Conservation (phyloP, 2,329 filamentous ascomycete genomes). For the Fusarium euwallaceae region DNA sequence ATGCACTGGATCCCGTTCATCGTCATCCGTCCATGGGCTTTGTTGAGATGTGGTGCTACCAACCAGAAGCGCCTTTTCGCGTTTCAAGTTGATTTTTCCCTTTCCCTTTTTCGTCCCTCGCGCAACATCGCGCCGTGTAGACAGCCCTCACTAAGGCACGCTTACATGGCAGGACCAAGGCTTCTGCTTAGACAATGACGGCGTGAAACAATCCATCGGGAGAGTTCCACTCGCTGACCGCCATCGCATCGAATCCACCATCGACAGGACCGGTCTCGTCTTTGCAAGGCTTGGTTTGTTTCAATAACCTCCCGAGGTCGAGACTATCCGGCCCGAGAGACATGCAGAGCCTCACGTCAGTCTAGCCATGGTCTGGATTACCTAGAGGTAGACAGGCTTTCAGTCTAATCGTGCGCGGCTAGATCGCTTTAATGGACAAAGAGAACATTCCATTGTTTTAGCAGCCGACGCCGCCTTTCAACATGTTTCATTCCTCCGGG, state of each 20-base stretch:
- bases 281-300: conserved; percentile 5
- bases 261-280: background rate
- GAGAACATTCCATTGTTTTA: background rate
- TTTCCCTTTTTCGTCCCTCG: conserved; percentile 13
- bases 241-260: conserved; percentile 3
- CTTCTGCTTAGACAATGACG: conserved; percentile 11
- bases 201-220: conserved; percentile 13
- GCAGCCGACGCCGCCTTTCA: background rate
- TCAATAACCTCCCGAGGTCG: background rate
- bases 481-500: conserved; percentile 4
- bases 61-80: conserved; percentile 19
- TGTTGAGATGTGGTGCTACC: conserved; percentile 24
- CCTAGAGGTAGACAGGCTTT: background rate
- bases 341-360: background rate
- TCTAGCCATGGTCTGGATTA: background rate
- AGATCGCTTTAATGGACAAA: background rate
- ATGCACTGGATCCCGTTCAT: background rate
- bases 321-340: background rate
- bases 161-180: conserved; percentile 19
- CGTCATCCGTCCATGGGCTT: conserved; percentile 4
- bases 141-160: background rate
- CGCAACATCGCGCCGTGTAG: conserved; percentile 13
- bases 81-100: conserved; percentile 30
- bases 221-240: conserved; percentile 32
- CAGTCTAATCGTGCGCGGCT: conserved; percentile 1